Conservation (phyloP, 768 basidiomycete genomes). For the Lactarius akahatsu region DNA sequence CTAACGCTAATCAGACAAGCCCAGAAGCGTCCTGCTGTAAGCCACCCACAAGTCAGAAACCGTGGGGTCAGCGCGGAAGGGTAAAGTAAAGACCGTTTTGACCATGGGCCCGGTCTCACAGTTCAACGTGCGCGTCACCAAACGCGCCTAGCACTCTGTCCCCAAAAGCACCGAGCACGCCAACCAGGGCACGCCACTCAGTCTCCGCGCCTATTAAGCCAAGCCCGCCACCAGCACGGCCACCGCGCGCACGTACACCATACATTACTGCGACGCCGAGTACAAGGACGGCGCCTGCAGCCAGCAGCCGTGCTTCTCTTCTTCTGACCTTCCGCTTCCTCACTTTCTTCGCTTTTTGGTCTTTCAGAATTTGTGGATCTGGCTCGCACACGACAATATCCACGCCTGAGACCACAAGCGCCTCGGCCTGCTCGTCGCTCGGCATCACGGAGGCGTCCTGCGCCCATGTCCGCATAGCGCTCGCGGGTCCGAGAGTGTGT, state of each 20-base stretch:
- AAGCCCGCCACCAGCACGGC: constrained; percentile 7
- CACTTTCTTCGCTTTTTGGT: constrained; percentile 28
- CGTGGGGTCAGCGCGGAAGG: too few relatives aligned
- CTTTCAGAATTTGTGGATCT: constrained; percentile 34
- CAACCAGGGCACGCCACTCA: constrained; percentile 15
- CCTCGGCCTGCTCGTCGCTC: constrained; percentile 56
- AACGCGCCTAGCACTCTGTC: constrained; percentile 18
- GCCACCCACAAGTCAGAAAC: too few relatives aligned
- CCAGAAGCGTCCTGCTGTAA: not conserved
- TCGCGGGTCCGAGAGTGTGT: constrained; percentile 74
- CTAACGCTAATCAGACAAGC: not conserved
- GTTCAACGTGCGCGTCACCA: constrained; percentile 3
- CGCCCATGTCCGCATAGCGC: constrained; percentile 74
- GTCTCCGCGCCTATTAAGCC: not conserved
- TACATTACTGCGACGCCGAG: constrained; percentile 71
- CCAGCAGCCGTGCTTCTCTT: constrained; percentile 38
- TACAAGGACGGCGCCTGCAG: constrained; percentile 66
- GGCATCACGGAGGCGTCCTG: constrained; percentile 46
- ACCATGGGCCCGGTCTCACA: constrained; percentile 6
- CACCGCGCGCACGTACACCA: constrained; percentile 20
- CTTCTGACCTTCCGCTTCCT: not conserved
- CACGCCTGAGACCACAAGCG: constrained; percentile 54
- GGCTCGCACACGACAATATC: constrained; percentile 55
- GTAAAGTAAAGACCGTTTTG: not conserved
- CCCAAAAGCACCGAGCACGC: constrained; percentile 17